Percentiles rank a stretch among this genome's conserved stretches.
Conservation (phyloP, 768 basidiomycete species). For the Porpolomopsis calyptriformis region DNA sequence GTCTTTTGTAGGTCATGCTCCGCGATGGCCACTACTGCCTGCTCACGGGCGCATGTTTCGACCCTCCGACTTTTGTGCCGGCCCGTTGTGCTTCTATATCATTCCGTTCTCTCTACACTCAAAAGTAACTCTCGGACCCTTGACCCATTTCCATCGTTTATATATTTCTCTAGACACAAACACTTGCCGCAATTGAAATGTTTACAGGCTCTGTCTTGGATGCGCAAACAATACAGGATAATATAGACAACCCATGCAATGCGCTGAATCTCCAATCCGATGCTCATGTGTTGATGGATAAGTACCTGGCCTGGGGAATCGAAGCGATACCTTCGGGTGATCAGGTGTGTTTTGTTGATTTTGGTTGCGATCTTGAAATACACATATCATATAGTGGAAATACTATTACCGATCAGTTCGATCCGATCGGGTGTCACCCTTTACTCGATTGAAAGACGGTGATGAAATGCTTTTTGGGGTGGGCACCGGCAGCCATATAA, state of each 20-base stretch:
- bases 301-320: conserved; percentile 8
- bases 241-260: conserved; percentile 5
- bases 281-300: conserved; percentile 16
- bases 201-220: not conserved
- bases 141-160: not conserved
- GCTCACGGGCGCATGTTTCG: not conserved
- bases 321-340: conserved; percentile 2
- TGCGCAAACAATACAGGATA: not conserved
- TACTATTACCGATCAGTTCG: conserved; percentile 8
- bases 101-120: not conserved
- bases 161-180: not conserved
- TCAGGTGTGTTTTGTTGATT: conserved; percentile 3
- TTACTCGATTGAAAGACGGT: conserved; percentile 3
- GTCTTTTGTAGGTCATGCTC: not conserved
- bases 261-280: conserved; percentile 10
- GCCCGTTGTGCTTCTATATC: conserved; percentile 1
- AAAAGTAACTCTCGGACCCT: not conserved
- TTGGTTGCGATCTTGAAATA: conserved; percentile 4
- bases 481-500: conserved; percentile 2
- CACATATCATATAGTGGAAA: conserved; percentile 5
- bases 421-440: not conserved
- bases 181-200: not conserved
- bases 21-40: not conserved
- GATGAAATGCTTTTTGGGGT: conserved; percentile 6
- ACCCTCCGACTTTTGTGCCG: not conserved